Evolutionary conservation across 139 green algal genomes (phyloP), one percentile per base, ranked within the genome.

Genomic region (Closterium sp.): DNA sequence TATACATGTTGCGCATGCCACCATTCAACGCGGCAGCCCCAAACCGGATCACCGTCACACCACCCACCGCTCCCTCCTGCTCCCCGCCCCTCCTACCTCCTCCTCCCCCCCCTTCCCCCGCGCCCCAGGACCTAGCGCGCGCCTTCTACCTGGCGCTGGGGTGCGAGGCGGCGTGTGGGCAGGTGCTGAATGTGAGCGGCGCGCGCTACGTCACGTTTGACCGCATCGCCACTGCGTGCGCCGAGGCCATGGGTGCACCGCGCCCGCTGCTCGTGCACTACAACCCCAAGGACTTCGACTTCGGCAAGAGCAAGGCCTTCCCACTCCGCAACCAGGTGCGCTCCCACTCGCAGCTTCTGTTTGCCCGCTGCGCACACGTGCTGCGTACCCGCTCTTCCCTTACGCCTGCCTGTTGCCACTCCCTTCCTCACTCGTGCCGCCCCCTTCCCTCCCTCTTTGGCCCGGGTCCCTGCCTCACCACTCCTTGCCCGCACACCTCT

Each of bases 251-350:
- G 87, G 97, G 97, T 21, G 94, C 91, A 1, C 96, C 96, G 2
- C 96, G 97, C 93, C 97, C 97, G 4, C 96, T 98, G 96, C 84
- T 99, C 2, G 94, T 99, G 7, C 97, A 99, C 95, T 99, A 95
- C 95, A 97, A 99, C 93, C 91, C 97, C 94, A 98, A 99, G 95
- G 96, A 98, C 64, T 98, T 97, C 92, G 97, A 99, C 95, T 98
- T 98, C 95, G 97, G 96, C 85, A 97, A 97, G 94, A 85, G 76
- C 32, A 97, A 98, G 97, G 94, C 97, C 7, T 99, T 99, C 97
- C 97, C 97, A 34, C 95, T 99, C 94, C 96, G 97, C 32, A 88
- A 93, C 84, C 83, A 90, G 88, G 88, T 91, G 32, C 32, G 87
- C 66, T 84, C 66, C 66, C 23, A 23, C 66, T n/a, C 66, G 66